These are phyloP conservation scores for Zygnema cylindricum DNA, from an alignment of 139 green algal genomes.

Conservation along the genomic window DNA sequence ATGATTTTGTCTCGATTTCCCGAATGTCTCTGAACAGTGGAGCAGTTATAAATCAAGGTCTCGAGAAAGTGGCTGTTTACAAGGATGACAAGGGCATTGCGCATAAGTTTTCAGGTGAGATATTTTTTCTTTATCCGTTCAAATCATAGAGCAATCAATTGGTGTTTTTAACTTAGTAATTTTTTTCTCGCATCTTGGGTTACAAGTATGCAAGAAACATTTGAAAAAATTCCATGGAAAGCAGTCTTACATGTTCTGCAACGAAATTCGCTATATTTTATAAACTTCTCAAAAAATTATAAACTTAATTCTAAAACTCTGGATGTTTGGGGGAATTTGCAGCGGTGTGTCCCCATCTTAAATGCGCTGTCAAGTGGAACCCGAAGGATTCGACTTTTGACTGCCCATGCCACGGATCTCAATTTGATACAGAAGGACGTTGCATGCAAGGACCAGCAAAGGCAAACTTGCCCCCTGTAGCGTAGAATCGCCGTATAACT, in stretches of 20 bases:
- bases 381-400: conserved; percentile 74
- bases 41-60: conserved; percentile 30
- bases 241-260: not conserved
- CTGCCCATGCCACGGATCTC: conserved; percentile 75
- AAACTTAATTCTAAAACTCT: no score
- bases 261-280: no score
- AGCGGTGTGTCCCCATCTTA: conserved; percentile 71
- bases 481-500: not conserved
- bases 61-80: conserved; percentile 47
- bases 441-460: conserved; percentile 72
- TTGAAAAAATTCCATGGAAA: not conserved
- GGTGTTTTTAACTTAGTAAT: not conserved
- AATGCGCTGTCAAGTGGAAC: conserved; percentile 74
- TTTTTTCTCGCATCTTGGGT: not conserved
- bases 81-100: conserved; percentile 23
- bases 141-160: no score
- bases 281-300: no score
- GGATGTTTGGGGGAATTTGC: not conserved
- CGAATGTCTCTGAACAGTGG: conserved; percentile 8
- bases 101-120: conserved; percentile 38
- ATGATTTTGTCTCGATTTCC: conserved; percentile 26
- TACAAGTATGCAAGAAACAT: not conserved
- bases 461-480: conserved; percentile 56
- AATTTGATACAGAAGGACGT: conserved; percentile 70
- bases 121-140: not conserved